Evolutionary conservation across 345 rosid species (phyloP).

Genomic region (Acer yangbiense): DNA sequence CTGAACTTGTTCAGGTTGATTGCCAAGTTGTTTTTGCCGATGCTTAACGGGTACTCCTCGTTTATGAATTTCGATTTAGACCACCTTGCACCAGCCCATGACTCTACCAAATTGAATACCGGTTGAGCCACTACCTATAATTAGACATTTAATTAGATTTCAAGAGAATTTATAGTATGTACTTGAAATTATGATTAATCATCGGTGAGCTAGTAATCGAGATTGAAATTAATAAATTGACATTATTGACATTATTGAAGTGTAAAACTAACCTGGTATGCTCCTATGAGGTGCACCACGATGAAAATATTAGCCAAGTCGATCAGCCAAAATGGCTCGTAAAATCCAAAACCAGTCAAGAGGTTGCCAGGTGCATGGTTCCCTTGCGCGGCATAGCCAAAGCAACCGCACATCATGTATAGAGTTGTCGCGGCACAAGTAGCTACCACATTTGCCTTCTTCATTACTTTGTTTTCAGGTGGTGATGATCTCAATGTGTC

Average conservation of each 20-base stretch:
- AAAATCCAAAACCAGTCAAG: constrained; percentile 27
- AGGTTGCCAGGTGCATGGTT: constrained; percentile 22
- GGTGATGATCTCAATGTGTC: constrained; percentile 56
- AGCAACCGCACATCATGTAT: constrained; percentile 34
- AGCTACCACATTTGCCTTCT: constrained; percentile 47
- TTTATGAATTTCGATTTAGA: constrained; percentile 21
- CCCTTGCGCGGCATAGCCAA: constrained; percentile 22
- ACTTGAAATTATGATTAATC: no score
- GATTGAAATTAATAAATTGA: no score
- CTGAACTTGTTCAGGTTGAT: constrained; percentile 19
- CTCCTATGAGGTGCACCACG: constrained; percentile 24
- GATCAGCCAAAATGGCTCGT: constrained; percentile 23
- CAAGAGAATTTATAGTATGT: not conserved
- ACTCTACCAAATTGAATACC: constrained; percentile 21
- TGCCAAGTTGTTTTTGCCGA: not conserved
- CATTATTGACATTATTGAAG: no score
- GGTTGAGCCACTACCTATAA: constrained; percentile 30
- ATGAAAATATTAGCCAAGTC: constrained; percentile 24
- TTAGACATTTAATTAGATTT: not conserved
- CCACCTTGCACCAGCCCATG: constrained; percentile 26
- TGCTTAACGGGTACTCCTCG: constrained; percentile 1
- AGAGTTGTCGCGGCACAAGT: constrained; percentile 41
- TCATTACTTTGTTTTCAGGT: constrained; percentile 50
- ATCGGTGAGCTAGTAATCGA: no score
- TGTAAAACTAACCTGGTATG: constrained; percentile 15